These are phyloP conservation scores for Singerocomus inundabilis DNA, from an alignment of 1,284 basidiomycete genomes.

Conservation along the genomic window DNA sequence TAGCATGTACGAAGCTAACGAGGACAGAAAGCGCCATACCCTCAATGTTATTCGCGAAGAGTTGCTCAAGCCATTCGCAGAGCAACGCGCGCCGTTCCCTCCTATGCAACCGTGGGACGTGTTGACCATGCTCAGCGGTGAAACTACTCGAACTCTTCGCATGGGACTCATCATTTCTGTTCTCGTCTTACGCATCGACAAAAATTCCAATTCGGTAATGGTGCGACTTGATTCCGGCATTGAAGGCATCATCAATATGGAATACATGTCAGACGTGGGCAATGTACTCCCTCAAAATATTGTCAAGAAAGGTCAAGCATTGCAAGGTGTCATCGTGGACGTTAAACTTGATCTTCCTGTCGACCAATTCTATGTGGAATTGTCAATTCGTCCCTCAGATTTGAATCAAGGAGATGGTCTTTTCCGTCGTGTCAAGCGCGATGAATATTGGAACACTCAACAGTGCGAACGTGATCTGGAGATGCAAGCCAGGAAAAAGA, in stretches of 20 bases:
- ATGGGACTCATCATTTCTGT: slow-evolving; percentile 86
- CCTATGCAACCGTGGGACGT: slow-evolving; percentile 78
- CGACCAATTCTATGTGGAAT: slow-evolving; percentile 70
- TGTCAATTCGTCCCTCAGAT: slow-evolving; percentile 76
- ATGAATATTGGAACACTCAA: slow-evolving; percentile 67
- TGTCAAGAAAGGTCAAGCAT: slow-evolving; percentile 73
- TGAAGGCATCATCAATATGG: slow-evolving; percentile 76
- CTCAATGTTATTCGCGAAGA: slow-evolving; percentile 89
- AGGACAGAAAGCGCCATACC: slow-evolving; percentile 85
- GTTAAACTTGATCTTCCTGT: slow-evolving; percentile 62
- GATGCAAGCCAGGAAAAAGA: slow-evolving; percentile 79
- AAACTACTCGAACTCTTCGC: slow-evolving; percentile 79
- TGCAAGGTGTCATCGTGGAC: slow-evolving; percentile 81
- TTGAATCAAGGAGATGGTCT: slow-evolving; percentile 64
- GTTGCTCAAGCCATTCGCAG: slow-evolving; percentile 82
- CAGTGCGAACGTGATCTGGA: slow-evolving; percentile 72
- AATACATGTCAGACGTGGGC: slow-evolving; percentile 59
- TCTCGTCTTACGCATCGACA: slow-evolving; percentile 60
- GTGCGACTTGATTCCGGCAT: slow-evolving; percentile 91
- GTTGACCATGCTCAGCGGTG: slow-evolving; percentile 94
- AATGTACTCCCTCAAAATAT: slow-evolving; percentile 45
- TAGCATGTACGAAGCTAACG: slow-evolving; percentile 82
- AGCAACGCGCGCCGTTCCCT: slow-evolving; percentile 71
- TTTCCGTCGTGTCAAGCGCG: slow-evolving; percentile 62
- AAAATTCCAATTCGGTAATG: slow-evolving; percentile 43